A percentile compares a stretch with the other conserved stretches of the same genome.
These are phyloP conservation scores for Yamadazyma akitaensis DNA, from an alignment of 805 yeast species.

Conservation along the genomic window DNA sequence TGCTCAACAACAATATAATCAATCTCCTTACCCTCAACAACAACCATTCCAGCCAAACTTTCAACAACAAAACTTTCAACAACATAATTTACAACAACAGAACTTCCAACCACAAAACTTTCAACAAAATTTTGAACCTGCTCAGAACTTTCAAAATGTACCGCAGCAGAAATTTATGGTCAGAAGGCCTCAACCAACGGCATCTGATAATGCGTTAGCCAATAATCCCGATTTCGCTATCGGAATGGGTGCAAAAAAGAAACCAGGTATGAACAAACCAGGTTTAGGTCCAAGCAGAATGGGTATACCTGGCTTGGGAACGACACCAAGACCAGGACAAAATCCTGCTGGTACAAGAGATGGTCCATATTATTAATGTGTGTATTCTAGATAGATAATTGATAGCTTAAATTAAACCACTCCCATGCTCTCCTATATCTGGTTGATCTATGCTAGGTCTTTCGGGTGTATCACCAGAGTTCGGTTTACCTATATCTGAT, in stretches of 20 bases:
- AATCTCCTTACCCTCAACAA: slow-evolving; percentile 14
- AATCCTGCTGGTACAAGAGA: slow-evolving; percentile 1
- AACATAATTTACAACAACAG: slow-evolving; percentile 3
- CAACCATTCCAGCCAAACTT: slow-evolving; percentile 17
- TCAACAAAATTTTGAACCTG: background rate
- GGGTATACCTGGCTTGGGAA: slow-evolving; percentile 8
- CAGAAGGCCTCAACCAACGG: slow-evolving; percentile 30
- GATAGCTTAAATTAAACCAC: background rate
- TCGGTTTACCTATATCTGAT: background rate
- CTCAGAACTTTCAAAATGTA: slow-evolving; percentile 6
- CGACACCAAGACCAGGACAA: slow-evolving; percentile 3
- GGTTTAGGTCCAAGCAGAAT: slow-evolving; percentile 7
- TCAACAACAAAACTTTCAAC: slow-evolving; percentile 13
- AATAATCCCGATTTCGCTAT: slow-evolving; percentile 40
- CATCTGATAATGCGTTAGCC: slow-evolving; percentile 36
- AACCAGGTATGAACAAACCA: slow-evolving; percentile 10
- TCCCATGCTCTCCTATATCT: slow-evolving; percentile 1
- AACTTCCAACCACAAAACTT: slow-evolving; percentile 7
- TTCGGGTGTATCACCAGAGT: background rate
- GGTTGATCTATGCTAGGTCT: background rate
- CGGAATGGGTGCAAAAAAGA: slow-evolving; percentile 18
- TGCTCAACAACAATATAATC: slow-evolving; percentile 11
- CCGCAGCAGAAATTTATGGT: slow-evolving; percentile 10
- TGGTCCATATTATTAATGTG: slow-evolving; percentile 7
- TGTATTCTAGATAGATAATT: background rate